phyloP scores from a whole-genome alignment of 2,329 filamentous ascomycete genomes.

The Cytospora schulzeri region DNA sequence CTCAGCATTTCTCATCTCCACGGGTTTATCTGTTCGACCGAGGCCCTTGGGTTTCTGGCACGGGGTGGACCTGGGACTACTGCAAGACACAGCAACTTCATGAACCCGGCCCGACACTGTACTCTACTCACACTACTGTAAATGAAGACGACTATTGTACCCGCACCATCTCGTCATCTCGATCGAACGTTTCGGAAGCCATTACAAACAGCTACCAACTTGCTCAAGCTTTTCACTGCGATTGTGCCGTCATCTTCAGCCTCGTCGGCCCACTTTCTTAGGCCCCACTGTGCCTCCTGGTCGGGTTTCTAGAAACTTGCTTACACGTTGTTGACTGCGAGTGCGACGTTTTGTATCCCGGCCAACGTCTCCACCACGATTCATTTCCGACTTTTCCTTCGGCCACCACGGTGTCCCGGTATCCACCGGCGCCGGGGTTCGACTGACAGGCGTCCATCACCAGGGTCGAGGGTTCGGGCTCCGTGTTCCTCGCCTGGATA shows the following conservation, averaged over 20 bases:
- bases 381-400: slow-evolving; percentile 18
- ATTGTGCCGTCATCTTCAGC: slow-evolving; percentile 25
- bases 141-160: slow-evolving; percentile 11
- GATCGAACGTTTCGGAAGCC: not conserved
- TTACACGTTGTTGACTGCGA: slow-evolving; percentile 3
- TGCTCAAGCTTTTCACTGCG: not conserved
- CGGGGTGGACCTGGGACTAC: not conserved
- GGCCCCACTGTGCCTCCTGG: slow-evolving; percentile 11
- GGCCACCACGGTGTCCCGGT: slow-evolving; percentile 4
- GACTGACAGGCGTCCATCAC: slow-evolving; percentile 16
- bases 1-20: not conserved
- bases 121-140: not conserved
- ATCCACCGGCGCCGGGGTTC: slow-evolving; percentile 20
- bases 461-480: slow-evolving; percentile 7
- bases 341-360: slow-evolving; percentile 15
- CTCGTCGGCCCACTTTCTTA: slow-evolving; percentile 22
- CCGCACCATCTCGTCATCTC: slow-evolving; percentile 13
- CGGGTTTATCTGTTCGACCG: not conserved
- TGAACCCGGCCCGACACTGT: not conserved
- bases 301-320: slow-evolving; percentile 11
- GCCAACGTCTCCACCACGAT: slow-evolving; percentile 19
- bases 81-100: not conserved
- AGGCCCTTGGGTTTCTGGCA: not conserved
- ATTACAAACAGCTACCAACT: slow-evolving; percentile 17
- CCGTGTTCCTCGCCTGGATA: slow-evolving; percentile 7